Evolutionary conservation across 345 rosid genomes (phyloP), one percentile per base, ranked within the genome.

Genomic region (Hevea brasiliensis): DNA sequence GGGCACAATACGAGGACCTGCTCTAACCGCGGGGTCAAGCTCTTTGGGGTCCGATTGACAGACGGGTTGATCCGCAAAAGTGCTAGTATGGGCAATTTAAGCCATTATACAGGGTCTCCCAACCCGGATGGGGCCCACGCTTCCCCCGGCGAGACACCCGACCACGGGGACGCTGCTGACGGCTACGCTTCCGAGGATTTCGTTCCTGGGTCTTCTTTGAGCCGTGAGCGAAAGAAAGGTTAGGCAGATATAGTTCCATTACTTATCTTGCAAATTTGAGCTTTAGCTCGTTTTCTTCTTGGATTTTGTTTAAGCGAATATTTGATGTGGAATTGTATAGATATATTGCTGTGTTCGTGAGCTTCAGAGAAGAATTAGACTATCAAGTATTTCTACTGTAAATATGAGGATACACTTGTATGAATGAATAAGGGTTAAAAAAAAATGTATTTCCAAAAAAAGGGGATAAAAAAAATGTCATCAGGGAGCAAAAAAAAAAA

Each of bases 111-210:
- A 5, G 82, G 82, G 12, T 79, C 78, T 4, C 26, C 70, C 0
- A 77, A 69, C 15, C 61, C 54, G 10, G 71, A 70, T 11, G 84
- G 76, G 3, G 11, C 65, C 42, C 56, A 40, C 70, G 55, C 53
- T 15, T 71, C 82, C 73, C n/a, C n/a, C n/a, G 37, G 37, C 29
- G 91, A 84, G 24, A 74, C 73, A 42, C 89, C 87, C 37, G 98
- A 92, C 85, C 98, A 91, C 77, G 81, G 75, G 7, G 89, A 82
- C 53, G 80, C 70, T 17, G 88, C 85, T 10, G 93, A 87, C 66
- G 98, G 99, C 4, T 95, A 92, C 60, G 98, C 97, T 68, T 95
- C 98, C 4, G 99, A 95, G 81, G 99, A 95, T 78, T 91, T 91
- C 68, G 96, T 95, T 67, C 85, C 97, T 32, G 99, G 98, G 23